Percentiles rank a stretch among this genome's conserved stretches.
These are phyloP conservation scores for Collybia mongolica DNA, from an alignment of 768 basidiomycete species.

Conservation along the genomic window DNA sequence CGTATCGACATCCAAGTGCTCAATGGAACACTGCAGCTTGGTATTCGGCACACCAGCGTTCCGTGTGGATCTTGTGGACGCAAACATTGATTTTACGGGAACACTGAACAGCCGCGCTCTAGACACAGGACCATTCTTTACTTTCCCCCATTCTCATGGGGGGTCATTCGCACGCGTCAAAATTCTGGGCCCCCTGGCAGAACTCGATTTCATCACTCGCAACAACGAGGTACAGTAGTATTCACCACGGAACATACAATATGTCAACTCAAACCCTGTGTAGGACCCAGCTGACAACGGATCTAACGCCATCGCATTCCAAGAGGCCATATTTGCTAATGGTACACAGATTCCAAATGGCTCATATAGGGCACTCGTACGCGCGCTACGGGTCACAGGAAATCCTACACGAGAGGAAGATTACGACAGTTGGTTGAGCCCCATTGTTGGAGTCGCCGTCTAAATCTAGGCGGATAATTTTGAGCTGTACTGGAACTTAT, in stretches of 20 bases:
- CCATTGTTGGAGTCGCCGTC: conserved; percentile 26
- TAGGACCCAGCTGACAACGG: conserved; percentile 23
- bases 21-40: conserved; percentile 12
- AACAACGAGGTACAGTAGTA: conserved; percentile 37
- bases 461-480: not conserved
- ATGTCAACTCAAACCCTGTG: no score
- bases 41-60: conserved; percentile 49
- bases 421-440: conserved; percentile 47
- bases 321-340: conserved; percentile 38
- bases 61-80: conserved; percentile 46
- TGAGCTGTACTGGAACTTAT: not conserved
- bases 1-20: no score
- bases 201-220: conserved; percentile 45
- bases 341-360: conserved; percentile 43
- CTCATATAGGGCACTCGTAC: conserved; percentile 35
- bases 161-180: conserved; percentile 38
- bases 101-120: conserved; percentile 32
- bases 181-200: conserved; percentile 46
- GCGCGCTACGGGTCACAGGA: conserved; percentile 42
- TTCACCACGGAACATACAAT: no score
- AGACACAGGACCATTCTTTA: conserved; percentile 28
- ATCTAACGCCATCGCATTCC: conserved; percentile 25
- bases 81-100: conserved; percentile 36
- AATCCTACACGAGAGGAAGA: conserved; percentile 39
- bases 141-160: conserved; percentile 34